Percentiles rank a stretch among this genome's conserved stretches.
These are phyloP conservation scores for Stenocarpella maydis DNA, from an alignment of 2,329 filamentous ascomycete species.

Conservation along the genomic window DNA sequence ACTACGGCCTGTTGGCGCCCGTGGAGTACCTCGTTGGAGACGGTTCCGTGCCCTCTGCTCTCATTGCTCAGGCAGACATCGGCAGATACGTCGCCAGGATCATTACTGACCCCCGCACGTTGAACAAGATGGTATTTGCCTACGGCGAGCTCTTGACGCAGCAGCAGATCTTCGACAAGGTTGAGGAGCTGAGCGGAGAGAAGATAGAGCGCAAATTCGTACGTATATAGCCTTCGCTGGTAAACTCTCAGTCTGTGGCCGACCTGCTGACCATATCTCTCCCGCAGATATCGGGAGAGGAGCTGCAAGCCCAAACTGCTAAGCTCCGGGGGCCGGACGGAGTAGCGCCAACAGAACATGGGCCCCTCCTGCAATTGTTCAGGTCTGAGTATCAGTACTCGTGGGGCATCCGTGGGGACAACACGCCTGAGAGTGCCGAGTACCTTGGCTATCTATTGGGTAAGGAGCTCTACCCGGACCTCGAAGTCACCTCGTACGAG, in stretches of 20 bases:
- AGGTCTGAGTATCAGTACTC: conserved; percentile 28
- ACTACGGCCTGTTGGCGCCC: conserved; percentile 50
- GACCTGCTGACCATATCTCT: background rate
- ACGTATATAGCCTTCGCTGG: conserved; percentile 40
- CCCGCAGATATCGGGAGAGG: conserved; percentile 7
- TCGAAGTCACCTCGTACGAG: conserved; percentile 13
- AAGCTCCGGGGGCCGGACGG: background rate
- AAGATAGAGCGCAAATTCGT: conserved; percentile 50
- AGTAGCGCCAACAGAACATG: background rate
- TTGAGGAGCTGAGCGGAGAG: conserved; percentile 60
- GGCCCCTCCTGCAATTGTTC: background rate
- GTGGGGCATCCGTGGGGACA: conserved; percentile 33
- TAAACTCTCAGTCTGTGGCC: background rate
- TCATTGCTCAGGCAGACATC: conserved; percentile 61
- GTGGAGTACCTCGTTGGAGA: conserved; percentile 52
- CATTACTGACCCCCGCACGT: conserved; percentile 58
- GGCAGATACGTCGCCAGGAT: conserved; percentile 60
- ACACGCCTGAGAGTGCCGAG: conserved; percentile 28
- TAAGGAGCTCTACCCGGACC: conserved; percentile 31
- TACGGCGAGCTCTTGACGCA: conserved; percentile 56
- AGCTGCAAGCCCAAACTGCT: background rate
- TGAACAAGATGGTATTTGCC: conserved; percentile 60
- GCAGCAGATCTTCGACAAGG: conserved; percentile 54
- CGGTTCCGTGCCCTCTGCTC: conserved; percentile 51
- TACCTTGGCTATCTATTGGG: conserved; percentile 29